These are phyloP conservation scores for Pyricularia pennisetigena DNA, from an alignment of 2,329 filamentous ascomycete genomes.

Conservation along the genomic window DNA sequence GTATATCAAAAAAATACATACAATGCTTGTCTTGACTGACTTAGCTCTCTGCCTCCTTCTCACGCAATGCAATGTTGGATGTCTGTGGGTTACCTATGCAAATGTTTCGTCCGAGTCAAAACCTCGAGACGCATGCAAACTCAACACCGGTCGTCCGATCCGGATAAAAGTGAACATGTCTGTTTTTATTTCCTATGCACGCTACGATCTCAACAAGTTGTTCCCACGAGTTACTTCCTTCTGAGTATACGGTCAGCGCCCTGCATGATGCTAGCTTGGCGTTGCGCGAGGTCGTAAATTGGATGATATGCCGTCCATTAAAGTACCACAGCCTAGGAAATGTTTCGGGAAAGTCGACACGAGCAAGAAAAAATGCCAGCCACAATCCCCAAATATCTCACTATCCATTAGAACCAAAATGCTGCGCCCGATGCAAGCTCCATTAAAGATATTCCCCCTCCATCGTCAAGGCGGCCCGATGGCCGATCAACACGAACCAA, in stretches of 20 bases:
- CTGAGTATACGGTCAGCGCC: not conserved
- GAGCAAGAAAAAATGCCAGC: not conserved
- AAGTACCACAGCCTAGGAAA: not conserved
- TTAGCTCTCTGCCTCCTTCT: not conserved
- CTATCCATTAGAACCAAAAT: not conserved
- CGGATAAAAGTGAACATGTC: not conserved
- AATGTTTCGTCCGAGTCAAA: not conserved
- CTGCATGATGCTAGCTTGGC: not conserved
- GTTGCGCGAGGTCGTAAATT: not conserved
- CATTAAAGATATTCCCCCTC: not conserved
- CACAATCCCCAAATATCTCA: not conserved
- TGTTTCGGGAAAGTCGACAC: not conserved
- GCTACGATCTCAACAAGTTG: not conserved
- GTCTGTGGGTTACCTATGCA: not conserved
- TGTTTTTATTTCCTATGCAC: not conserved
- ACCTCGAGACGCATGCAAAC: not conserved
- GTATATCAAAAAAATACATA: not conserved
- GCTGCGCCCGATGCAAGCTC: not conserved
- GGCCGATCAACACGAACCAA: not conserved
- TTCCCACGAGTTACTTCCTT: not conserved
- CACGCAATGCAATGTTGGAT: not conserved
- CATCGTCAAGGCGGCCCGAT: not conserved
- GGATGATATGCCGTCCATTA: not conserved
- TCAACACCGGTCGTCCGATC: not conserved
- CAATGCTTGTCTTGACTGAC: not conserved